Base-by-base conservation (phyloP, 169 alveolate genomes). In the Plasmodium adleri region DNA sequence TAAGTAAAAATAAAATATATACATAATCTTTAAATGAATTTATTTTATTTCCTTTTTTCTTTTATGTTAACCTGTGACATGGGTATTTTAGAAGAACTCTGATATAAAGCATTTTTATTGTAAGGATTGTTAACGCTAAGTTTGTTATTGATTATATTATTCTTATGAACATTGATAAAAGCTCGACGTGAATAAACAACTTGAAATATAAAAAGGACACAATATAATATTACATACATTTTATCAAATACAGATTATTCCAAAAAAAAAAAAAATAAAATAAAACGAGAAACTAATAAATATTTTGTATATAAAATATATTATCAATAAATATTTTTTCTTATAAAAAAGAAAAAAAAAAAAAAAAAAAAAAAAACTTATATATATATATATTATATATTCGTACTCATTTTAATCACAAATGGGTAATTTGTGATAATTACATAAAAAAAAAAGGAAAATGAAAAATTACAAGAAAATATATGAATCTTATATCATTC, bases 121-220 rank as follows among this genome's bases (percentile, higher is more conserved):
- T 76, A 76, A 15, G 89, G 20, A 45, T 43, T 64, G 28, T 64
- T 76, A 43, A 24, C 75, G 28, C 88, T 56, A 28, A 76, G 32
- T 76, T 76, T 76, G 67, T 64, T 76, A 62, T 76, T 76, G 15
- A 76, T 64, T 24, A 76, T 76, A 49, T 64, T 76, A 50, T 76
- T 76, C 76, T 76, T 76, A 68, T 76, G 89, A 70, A 76, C 89
- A 76, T 76, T 76, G 66, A 76, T 76, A 56, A 76, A 76, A 26
- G 89, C 89, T 64, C 75, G 75, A 39, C 89, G 89, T 49, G 89
- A 47, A 64, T 63, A 49, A 66, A 43, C 89, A 63, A 63, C 49
- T 58, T 76, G 70, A 76, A 58, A 64, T 54, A 58, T 22, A 66
- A 76, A 76, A 39, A 63, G 32, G 76, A 76, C 24, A 39, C 63